Evolutionary conservation across 345 rosid species (phyloP).

Genomic region (Lepidium aucheri): DNA sequence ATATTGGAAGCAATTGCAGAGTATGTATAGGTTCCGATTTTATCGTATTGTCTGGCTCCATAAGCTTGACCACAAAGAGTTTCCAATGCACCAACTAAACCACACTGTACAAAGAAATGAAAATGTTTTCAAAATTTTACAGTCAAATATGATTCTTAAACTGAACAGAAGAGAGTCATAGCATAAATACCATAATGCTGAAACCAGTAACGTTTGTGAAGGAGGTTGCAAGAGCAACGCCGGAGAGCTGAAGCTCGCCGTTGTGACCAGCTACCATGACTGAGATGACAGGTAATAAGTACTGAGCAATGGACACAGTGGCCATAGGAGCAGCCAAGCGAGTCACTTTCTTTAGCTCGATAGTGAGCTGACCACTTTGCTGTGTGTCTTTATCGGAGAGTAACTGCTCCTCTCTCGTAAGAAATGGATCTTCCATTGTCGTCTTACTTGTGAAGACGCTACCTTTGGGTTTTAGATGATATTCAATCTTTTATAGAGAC

Average conservation of each 20-base stretch:
- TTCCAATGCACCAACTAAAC: constrained; percentile 22
- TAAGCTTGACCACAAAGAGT: constrained; percentile 29
- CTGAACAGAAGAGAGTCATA: not conserved
- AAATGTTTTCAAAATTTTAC: not conserved
- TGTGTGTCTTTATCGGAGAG: not conserved
- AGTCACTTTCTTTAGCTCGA: constrained; percentile 5
- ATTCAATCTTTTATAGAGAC: not conserved
- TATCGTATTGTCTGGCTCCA: constrained; percentile 23
- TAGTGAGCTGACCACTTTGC: not conserved
- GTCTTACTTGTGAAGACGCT: not conserved
- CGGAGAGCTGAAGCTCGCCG: constrained; percentile 1
- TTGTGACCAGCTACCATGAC: constrained; percentile 5
- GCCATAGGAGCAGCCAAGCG: constrained; percentile 14
- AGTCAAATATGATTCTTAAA: not conserved
- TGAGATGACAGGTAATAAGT: not conserved
- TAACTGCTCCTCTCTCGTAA: not conserved
- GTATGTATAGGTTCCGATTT: constrained; percentile 14
- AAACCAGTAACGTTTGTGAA: constrained; percentile 4
- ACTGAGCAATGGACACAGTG: constrained; percentile 7
- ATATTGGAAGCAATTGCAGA: constrained; percentile 16
- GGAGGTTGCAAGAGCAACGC: constrained; percentile 6
- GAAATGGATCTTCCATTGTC: not conserved
- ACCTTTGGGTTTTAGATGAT: not conserved
- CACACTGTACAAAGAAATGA: not conserved
- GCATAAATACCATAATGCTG: not conserved